Percentiles rank a stretch among this genome's conserved stretches.
Evolutionary conservation across 2,329 filamentous ascomycete species (phyloP).

Genomic region (Allantophomopsis lycopodina): DNA sequence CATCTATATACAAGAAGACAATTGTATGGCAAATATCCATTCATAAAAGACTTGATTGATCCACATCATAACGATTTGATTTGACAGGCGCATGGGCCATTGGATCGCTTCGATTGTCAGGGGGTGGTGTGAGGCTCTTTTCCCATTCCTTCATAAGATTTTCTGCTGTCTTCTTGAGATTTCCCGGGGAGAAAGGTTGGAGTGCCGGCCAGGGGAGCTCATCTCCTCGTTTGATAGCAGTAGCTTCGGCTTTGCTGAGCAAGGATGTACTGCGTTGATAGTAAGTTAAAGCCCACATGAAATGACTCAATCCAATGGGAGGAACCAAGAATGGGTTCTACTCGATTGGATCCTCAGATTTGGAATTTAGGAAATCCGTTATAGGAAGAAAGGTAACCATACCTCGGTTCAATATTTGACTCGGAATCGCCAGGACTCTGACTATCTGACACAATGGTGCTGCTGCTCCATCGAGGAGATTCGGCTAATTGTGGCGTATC

Average conservation of each 20-base stretch:
- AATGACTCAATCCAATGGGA: background rate
- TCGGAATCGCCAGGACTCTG: no score
- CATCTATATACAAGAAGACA: no score
- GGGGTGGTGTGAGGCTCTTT: constrained; percentile 49
- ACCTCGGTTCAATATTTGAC: no score
- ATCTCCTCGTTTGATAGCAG: constrained; percentile 11
- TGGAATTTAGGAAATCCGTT: no score
- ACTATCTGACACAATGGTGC: constrained; percentile 11
- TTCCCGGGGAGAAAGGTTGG: constrained; percentile 48
- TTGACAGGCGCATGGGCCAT: no score
- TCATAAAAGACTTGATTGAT: no score
- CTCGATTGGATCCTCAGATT: no score
- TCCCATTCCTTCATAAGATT: constrained; percentile 89
- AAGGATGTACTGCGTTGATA: constrained; percentile 9
- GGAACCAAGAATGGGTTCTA: no score
- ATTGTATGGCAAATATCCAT: no score
- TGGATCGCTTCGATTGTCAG: constrained; percentile 5
- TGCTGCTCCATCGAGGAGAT: constrained; percentile 50
- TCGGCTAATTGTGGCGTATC: constrained; percentile 36
- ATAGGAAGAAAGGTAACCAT: no score
- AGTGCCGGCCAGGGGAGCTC: constrained; percentile 23
- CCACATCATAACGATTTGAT: no score
- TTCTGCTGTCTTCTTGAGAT: constrained; percentile 70
- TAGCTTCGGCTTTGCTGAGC: constrained; percentile 2
- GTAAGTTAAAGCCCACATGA: constrained; percentile 3